phyloP scores from a whole-genome alignment of 495 filamentous ascomycete genomes.

The Trichoderma reesei region DNA sequence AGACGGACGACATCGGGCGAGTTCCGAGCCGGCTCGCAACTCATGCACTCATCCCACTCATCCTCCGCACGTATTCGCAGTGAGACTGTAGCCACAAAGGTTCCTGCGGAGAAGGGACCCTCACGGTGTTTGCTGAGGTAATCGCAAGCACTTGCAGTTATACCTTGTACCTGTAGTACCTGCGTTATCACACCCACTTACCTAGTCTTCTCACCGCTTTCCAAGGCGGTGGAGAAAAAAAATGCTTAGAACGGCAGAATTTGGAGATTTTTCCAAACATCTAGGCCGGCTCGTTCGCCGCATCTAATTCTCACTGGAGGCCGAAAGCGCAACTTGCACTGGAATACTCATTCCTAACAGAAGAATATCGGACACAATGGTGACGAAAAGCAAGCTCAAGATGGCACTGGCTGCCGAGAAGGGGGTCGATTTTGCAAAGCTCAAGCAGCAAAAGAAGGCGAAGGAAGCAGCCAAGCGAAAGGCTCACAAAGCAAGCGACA shows the following conservation, averaged over 20 bases:
- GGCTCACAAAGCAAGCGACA: conserved; percentile 25
- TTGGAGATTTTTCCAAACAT: background rate
- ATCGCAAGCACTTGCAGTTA: too few relatives aligned
- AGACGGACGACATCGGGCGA: too few relatives aligned
- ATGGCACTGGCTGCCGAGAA: conserved; percentile 57
- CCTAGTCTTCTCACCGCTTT: background rate
- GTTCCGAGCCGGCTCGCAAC: too few relatives aligned
- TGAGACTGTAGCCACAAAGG: too few relatives aligned
- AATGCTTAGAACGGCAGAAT: conserved; percentile 2
- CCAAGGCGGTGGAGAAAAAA: background rate
- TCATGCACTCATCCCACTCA: too few relatives aligned
- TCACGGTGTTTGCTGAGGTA: too few relatives aligned
- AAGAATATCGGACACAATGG: conserved; percentile 28
- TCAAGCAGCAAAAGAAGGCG: conserved; percentile 45
- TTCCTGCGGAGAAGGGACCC: too few relatives aligned
- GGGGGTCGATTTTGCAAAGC: conserved; percentile 56
- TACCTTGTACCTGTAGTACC: background rate
- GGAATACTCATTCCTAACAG: background rate
- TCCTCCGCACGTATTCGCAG: too few relatives aligned
- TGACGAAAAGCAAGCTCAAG: conserved; percentile 55
- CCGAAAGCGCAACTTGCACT: background rate
- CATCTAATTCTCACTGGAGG: background rate
- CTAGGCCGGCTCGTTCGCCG: background rate
- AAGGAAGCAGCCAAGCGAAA: conserved; percentile 46
- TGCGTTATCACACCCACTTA: background rate